Base-by-base conservation (phyloP, 345 rosid species). In the Camelina neglecta region DNA sequence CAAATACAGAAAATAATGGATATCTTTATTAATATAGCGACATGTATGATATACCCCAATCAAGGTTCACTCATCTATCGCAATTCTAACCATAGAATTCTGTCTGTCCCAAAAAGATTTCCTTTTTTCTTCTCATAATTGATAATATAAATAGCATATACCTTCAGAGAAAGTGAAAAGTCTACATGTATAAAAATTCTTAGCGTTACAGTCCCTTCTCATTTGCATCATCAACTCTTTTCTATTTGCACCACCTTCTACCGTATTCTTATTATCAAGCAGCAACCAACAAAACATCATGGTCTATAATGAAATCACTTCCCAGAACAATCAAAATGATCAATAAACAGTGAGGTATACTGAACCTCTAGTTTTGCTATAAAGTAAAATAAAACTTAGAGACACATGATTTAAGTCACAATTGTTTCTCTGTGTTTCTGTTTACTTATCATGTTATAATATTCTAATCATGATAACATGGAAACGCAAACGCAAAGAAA, bases 51-150 rank as follows among this genome's bases (percentile, higher is more conserved):
- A 59, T 38, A 69, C 29, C 60, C 71, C 36, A 75, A 76, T 76
- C 71, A 70, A 62, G 12, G 12, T n/a, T 45, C 54, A 24, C 59
- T 63, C 33, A 47, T 55, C 35, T 70, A 55, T 62, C 38, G 21
- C 42, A 21, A 44, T 70, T 24, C 50, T 62, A 36, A 55, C 60
- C 75, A 76, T 16, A 44, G 60, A 69, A 62, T 54, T 54, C 1
- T 68, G 44, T 42, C 51, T 69, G 65, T 45, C 24, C 44, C 57
- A 47, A 35, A 26, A 44, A 35, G 0, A 9, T 26, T n/a, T 16
- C 39, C 29, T n/a, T 38, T 77, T 62, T 23, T 18, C 70, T 57
- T 64, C 48, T 20, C 55, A 77, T 65, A 64, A 77, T 71, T 71
- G 72, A 55, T 70, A 15, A 18, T 57, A 48, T 63, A 20, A 54